Evolutionary conservation across 345 rosid genomes (phyloP).

Genomic region (Crucihimalaya himalaica): DNA sequence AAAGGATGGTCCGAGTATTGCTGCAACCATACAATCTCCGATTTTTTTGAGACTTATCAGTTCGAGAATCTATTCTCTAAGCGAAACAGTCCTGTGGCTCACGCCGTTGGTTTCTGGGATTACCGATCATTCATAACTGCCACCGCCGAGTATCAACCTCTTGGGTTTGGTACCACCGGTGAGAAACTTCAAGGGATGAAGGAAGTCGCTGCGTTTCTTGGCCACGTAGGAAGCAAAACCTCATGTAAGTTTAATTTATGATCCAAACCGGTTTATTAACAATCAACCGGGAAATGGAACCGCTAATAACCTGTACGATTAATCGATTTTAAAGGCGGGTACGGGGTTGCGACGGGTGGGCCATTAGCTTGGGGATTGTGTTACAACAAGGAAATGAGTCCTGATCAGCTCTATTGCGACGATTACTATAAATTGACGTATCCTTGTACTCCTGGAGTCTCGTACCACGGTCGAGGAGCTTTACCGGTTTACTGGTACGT

Average conservation of each 20-base stretch:
- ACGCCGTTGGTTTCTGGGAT: conserved; percentile 78
- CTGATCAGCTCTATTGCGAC: conserved; percentile 65
- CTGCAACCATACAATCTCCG: conserved; percentile 72
- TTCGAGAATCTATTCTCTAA: conserved; percentile 73
- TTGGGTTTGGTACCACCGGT: conserved; percentile 69
- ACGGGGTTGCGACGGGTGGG: conserved; percentile 92
- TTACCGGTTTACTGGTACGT: conserved; percentile 74
- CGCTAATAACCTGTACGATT: not conserved
- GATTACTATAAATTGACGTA: conserved; percentile 66
- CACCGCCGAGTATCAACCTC: conserved; percentile 65
- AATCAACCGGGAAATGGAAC: not conserved
- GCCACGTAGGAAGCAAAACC: conserved; percentile 88
- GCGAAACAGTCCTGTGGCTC: conserved; percentile 75
- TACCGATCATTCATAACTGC: conserved; percentile 74
- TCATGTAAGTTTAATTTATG: conserved; percentile 45
- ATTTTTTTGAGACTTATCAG: conserved; percentile 68
- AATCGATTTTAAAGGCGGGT: conserved; percentile 59
- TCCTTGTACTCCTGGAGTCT: conserved; percentile 78
- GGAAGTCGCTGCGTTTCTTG: conserved; percentile 73
- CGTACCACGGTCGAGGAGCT: conserved; percentile 91
- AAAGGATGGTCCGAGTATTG: conserved; percentile 63
- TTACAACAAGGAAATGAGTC: conserved; percentile 92
- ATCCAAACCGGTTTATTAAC: not conserved
- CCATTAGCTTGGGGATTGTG: conserved; percentile 93
- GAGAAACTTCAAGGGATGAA: conserved; percentile 60